These are phyloP conservation scores for Allantophomopsis lycopodina DNA, from an alignment of 2,329 filamentous ascomycete species.

Conservation along the genomic window DNA sequence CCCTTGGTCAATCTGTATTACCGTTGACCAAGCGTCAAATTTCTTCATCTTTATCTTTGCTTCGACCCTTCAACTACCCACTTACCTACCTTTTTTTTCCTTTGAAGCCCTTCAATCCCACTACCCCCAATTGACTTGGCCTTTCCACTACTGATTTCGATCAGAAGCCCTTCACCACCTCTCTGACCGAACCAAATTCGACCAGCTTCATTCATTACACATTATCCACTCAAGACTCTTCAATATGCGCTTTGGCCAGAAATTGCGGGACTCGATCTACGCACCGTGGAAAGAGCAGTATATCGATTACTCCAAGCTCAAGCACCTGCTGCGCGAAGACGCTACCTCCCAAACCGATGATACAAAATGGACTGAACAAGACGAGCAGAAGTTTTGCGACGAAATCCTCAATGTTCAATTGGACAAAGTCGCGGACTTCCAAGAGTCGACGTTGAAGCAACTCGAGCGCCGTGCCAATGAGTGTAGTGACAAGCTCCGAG, in stretches of 20 bases:
- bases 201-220: too few relatives aligned
- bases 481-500: conserved; percentile 58
- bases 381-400: conserved; percentile 88
- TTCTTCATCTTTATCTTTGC: too few relatives aligned
- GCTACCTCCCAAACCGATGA: conserved; percentile 37
- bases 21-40: too few relatives aligned
- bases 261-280: conserved; percentile 67
- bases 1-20: too few relatives aligned
- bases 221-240: background rate
- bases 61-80: too few relatives aligned
- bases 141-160: too few relatives aligned
- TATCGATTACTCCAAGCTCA: conserved; percentile 91
- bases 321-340: conserved; percentile 74
- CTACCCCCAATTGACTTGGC: too few relatives aligned
- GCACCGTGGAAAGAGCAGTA: conserved; percentile 85
- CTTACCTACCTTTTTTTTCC: too few relatives aligned
- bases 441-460: conserved; percentile 57
- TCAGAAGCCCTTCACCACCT: too few relatives aligned
- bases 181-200: too few relatives aligned
- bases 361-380: conserved; percentile 76
- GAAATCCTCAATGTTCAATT: conserved; percentile 90
- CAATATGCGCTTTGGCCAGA: conserved; percentile 84
- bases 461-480: conserved; percentile 39
- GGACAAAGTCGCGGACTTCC: conserved; percentile 87
- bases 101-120: too few relatives aligned